Evolutionary conservation across 371 early-diverging fungal genomes (phyloP).

Genomic region (Circinella umbellata): DNA sequence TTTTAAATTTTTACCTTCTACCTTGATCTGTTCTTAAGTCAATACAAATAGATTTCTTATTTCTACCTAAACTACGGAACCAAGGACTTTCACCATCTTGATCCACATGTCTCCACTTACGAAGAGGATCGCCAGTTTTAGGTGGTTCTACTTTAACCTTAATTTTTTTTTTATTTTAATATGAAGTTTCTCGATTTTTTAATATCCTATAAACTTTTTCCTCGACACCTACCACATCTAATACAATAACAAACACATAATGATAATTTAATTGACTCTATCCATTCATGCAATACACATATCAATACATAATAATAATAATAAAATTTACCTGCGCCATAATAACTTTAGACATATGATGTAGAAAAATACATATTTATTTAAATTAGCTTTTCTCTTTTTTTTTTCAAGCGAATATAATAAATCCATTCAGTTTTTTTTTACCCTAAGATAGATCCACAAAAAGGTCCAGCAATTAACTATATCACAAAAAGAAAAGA

Average conservation of each 20-base stretch:
- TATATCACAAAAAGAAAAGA: constrained; percentile 5
- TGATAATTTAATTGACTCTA: not conserved
- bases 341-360: constrained; percentile 24
- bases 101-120: constrained; percentile 57
- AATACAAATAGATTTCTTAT: constrained; percentile 61
- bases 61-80: constrained; percentile 56
- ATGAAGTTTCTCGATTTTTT: not conserved
- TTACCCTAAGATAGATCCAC: constrained; percentile 59
- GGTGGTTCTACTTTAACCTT: constrained; percentile 64
- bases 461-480: constrained; percentile 62
- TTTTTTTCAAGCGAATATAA: not conserved
- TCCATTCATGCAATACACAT: no score
- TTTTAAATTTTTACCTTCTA: constrained; percentile 32
- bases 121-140: constrained; percentile 56
- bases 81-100: constrained; percentile 56
- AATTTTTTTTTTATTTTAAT: not conserved
- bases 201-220: not conserved
- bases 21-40: constrained; percentile 54
- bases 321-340: constrained; percentile 42
- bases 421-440: not conserved
- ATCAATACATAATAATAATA: not conserved
- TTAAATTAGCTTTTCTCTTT: not conserved
- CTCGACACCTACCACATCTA: constrained; percentile 18
- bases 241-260: not conserved
- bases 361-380: constrained; percentile 1